These are phyloP conservation scores for Pythium pectinolyticum DNA, from an alignment of 352 stramenopile species.

Conservation along the genomic window DNA sequence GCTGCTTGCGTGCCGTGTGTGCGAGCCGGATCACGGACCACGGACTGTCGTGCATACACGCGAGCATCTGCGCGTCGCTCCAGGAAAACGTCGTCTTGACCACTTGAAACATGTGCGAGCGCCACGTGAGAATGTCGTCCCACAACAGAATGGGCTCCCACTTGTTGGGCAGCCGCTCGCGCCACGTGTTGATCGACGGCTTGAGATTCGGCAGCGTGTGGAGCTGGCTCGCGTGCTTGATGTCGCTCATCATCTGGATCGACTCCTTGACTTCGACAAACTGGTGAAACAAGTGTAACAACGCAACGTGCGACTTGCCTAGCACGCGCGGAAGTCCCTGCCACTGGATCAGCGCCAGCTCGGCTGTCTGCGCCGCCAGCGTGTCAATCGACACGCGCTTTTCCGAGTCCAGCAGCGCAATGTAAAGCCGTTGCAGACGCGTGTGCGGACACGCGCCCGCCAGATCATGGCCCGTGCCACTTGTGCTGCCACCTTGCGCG, in stretches of 20 bases:
- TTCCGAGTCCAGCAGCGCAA: slow-evolving; percentile 83
- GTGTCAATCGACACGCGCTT: slow-evolving; percentile 71
- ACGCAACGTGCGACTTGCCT: slow-evolving; percentile 69
- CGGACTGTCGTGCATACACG: slow-evolving; percentile 90
- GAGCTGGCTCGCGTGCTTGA: slow-evolving; percentile 77
- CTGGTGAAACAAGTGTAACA: slow-evolving; percentile 90
- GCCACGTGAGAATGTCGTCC: slow-evolving; percentile 93
- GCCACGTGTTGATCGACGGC: slow-evolving; percentile 91
- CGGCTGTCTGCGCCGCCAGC: slow-evolving; percentile 67
- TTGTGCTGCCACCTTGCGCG: slow-evolving; percentile 47
- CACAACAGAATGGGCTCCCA: slow-evolving; percentile 92
- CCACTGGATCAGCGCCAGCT: slow-evolving; percentile 88
- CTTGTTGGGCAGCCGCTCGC: slow-evolving; percentile 91
- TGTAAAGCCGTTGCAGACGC: slow-evolving; percentile 84
- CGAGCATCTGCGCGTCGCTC: slow-evolving; percentile 87
- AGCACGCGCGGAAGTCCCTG: slow-evolving; percentile 83
- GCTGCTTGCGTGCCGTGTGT: slow-evolving; percentile 90
- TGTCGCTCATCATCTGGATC: slow-evolving; percentile 90
- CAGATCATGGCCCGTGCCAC: slow-evolving; percentile 1
- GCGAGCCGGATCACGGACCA: slow-evolving; percentile 93
- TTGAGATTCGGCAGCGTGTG: slow-evolving; percentile 91
- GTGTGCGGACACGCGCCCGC: slow-evolving; percentile 65
- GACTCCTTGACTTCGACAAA: slow-evolving; percentile 93
- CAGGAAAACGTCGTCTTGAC: slow-evolving; percentile 88
- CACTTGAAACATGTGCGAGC: slow-evolving; percentile 91